Conservation (phyloP, 257 asterid genomes). For the Plectranthus barbatus region DNA sequence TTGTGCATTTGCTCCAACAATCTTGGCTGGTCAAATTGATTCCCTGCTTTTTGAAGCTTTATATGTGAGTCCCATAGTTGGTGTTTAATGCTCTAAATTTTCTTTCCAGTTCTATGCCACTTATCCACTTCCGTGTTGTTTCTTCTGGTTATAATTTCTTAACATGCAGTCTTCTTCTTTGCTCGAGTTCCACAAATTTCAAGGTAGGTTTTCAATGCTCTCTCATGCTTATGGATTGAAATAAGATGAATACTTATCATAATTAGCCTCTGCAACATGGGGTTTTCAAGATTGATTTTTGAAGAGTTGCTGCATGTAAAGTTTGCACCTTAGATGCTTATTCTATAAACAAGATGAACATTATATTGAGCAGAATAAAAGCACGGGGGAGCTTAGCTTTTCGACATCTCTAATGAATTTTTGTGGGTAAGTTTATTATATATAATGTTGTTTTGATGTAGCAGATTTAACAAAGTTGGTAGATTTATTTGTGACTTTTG, state of each 20-base stretch:
- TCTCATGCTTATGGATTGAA: background rate
- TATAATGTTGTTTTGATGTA: background rate
- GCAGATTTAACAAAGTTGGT: background rate
- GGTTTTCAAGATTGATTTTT: background rate
- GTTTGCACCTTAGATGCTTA: background rate
- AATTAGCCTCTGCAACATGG: background rate
- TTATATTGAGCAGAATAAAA: slow-evolving; percentile 56
- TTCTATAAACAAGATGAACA: slow-evolving; percentile 12
- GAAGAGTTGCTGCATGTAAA: background rate
- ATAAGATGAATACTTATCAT: background rate
- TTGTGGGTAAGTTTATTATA: slow-evolving; percentile 63
- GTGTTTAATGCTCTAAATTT: background rate
- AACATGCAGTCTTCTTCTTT: slow-evolving; percentile 84
- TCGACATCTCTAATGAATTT: slow-evolving; percentile 84
- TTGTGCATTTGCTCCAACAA: slow-evolving; percentile 84
- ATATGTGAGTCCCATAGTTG: slow-evolving; percentile 53
- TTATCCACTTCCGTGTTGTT: background rate
- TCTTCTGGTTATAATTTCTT: background rate
- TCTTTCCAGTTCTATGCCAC: background rate
- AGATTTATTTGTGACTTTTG: background rate
- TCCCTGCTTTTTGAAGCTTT: slow-evolving; percentile 94
- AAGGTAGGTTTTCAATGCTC: slow-evolving; percentile 37
- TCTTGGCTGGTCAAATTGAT: slow-evolving; percentile 84
- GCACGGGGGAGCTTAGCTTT: slow-evolving; percentile 97
- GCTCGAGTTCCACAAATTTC: slow-evolving; percentile 92